Conservation (phyloP, 495 filamentous ascomycete species). For the Monascus purpureus region DNA sequence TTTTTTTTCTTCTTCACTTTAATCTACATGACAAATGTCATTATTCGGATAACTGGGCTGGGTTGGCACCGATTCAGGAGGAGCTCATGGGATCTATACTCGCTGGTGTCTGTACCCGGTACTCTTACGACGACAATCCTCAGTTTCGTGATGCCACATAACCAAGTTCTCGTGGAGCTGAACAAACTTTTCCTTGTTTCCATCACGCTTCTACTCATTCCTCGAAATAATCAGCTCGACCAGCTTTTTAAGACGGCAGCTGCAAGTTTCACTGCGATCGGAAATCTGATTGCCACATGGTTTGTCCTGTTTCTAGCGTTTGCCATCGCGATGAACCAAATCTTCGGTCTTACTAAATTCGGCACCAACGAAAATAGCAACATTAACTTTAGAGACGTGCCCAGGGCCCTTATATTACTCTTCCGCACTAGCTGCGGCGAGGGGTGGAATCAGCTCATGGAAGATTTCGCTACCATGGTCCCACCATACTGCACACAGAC, state of each 20-base stretch:
- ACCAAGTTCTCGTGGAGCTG: constrained; percentile 54
- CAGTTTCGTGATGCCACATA: constrained; percentile 34
- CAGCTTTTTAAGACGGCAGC: constrained; percentile 99
- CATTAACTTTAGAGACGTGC: constrained; percentile 85
- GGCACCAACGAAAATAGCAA: constrained; percentile 58
- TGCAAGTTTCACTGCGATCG: constrained; percentile 81
- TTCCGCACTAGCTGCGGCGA: constrained; percentile 89
- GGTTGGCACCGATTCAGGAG: constrained; percentile 86
- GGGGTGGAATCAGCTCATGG: constrained; percentile 94
- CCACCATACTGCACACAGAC: constrained; percentile 62
- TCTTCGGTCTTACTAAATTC: constrained; percentile 90
- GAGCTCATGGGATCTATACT: constrained; percentile 93
- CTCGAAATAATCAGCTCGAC: constrained; percentile 91
- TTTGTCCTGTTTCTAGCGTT: constrained; percentile 92
- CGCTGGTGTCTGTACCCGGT: constrained; percentile 71
- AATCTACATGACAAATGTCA: constrained; percentile 72
- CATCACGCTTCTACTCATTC: constrained; percentile 83
- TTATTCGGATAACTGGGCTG: constrained; percentile 73
- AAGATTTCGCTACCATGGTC: constrained; percentile 73
- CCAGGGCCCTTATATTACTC: constrained; percentile 83
- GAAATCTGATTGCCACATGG: constrained; percentile 92
- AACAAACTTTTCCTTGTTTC: constrained; percentile 92
- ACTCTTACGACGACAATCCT: constrained; percentile 66
- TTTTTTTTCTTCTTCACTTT: constrained; percentile 76
- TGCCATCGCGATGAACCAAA: constrained; percentile 91